Evolutionary conservation across 2,329 filamentous ascomycete genomes (phyloP).

Genomic region (Fragosphaeria purpurea): DNA sequence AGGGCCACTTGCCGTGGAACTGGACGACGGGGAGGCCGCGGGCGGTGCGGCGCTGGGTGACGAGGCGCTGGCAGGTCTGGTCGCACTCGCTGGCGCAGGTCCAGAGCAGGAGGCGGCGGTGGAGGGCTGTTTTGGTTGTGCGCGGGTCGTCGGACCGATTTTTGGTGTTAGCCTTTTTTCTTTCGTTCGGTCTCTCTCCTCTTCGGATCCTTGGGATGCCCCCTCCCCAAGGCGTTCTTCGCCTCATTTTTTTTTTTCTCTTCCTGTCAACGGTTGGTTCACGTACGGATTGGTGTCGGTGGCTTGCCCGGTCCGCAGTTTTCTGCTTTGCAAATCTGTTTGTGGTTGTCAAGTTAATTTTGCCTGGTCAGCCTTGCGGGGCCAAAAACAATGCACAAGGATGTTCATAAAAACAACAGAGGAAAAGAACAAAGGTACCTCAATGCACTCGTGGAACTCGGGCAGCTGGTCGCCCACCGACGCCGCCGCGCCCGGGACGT

Average conservation of each 20-base stretch:
- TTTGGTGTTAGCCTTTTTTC: background rate
- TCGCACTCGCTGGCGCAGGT: slow-evolving; percentile 90
- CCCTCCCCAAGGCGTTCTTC: too few relatives aligned
- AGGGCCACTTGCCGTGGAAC: slow-evolving; percentile 99
- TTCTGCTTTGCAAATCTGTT: slow-evolving; percentile 65
- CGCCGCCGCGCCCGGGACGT: slow-evolving; percentile 45
- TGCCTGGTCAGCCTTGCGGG: background rate
- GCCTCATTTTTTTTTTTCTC: background rate
- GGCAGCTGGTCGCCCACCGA: slow-evolving; percentile 77
- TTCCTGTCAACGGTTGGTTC: background rate
- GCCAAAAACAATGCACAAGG: too few relatives aligned
- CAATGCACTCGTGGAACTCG: slow-evolving; percentile 78
- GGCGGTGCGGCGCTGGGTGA: slow-evolving; percentile 62
- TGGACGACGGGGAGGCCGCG: slow-evolving; percentile 65
- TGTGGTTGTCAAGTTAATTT: background rate
- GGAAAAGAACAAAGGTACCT: slow-evolving; percentile 44
- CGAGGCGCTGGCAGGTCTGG: slow-evolving; percentile 92
- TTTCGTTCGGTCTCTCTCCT: background rate
- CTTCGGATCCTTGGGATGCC: background rate
- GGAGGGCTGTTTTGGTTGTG: slow-evolving; percentile 49
- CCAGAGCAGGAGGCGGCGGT: slow-evolving; percentile 84
- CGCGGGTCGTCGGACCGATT: too few relatives aligned
- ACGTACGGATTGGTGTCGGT: slow-evolving; percentile 60
- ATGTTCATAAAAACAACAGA: too few relatives aligned
- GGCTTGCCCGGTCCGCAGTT: slow-evolving; percentile 61